phyloP scores from a whole-genome alignment of 202 grass and related monocot species.

The Carex arenaria region DNA sequence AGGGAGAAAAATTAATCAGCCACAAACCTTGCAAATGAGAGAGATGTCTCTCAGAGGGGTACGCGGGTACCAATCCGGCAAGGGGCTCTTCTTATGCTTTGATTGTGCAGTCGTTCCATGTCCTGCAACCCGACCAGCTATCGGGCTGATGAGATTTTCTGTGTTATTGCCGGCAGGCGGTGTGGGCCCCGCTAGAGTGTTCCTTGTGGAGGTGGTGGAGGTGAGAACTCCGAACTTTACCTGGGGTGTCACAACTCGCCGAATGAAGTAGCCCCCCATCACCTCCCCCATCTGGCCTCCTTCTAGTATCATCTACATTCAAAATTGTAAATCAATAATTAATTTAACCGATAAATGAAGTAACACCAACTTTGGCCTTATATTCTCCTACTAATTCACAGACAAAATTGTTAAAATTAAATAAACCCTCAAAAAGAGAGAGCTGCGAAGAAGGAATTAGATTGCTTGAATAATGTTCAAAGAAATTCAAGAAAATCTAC shows the following conservation, averaged over 20 bases:
- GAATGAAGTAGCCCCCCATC: slow-evolving; percentile 23
- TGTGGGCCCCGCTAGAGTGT: not conserved
- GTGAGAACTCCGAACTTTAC: not conserved
- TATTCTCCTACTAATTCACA: not conserved
- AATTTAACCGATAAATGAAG: not conserved
- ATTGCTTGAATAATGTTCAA: not conserved
- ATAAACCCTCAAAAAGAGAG: not conserved
- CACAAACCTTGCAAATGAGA: slow-evolving; percentile 47
- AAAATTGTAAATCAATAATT: not conserved
- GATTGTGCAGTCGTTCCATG: not conserved
- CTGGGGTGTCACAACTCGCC: not conserved
- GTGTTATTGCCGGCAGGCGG: not conserved
- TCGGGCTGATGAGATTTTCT: not conserved
- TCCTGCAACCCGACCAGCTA: not conserved
- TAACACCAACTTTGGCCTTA: not conserved
- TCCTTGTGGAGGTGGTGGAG: not conserved
- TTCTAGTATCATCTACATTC: slow-evolving; percentile 6
- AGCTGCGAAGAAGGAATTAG: not conserved
- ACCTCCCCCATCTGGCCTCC: slow-evolving; percentile 6
- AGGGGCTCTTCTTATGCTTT: slow-evolving; percentile 36
- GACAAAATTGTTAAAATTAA: not conserved
- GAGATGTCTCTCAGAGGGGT: slow-evolving; percentile 60
- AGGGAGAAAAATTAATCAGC: not conserved
- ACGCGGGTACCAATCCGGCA: slow-evolving; percentile 62
- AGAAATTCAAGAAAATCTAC: not conserved